Conservation (phyloP, 768 basidiomycete species). For the Amyloporia xantha region DNA sequence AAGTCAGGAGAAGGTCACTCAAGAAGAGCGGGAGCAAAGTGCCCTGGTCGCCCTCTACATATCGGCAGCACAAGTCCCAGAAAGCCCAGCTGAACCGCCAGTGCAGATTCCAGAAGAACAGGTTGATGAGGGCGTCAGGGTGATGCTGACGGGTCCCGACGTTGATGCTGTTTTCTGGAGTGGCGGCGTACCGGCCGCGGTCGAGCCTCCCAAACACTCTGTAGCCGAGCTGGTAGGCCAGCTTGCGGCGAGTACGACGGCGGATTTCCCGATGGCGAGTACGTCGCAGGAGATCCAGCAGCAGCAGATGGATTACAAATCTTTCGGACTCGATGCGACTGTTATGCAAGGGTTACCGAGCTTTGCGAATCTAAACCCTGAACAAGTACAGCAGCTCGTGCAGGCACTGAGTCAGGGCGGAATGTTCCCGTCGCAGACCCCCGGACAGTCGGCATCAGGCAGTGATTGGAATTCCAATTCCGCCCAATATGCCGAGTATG, state of each 20-base stretch:
- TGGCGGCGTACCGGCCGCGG: conserved; percentile 26
- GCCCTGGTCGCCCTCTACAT: conserved; percentile 74
- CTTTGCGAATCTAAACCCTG: conserved; percentile 42
- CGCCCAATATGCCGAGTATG: conserved; percentile 18
- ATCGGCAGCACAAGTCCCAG: conserved; percentile 64
- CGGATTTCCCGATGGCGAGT: conserved; percentile 33
- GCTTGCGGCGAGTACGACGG: conserved; percentile 40
- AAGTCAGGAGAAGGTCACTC: conserved; percentile 62
- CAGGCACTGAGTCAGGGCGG: conserved; percentile 29
- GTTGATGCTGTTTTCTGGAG: conserved; percentile 63
- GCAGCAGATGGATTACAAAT: conserved; percentile 22
- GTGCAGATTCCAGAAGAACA: conserved; percentile 60
- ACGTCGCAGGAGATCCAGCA: conserved; percentile 25
- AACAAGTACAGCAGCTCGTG: conserved; percentile 60
- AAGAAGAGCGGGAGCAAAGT: conserved; percentile 75
- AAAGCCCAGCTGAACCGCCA: conserved; percentile 66
- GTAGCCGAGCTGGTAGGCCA: conserved; percentile 68
- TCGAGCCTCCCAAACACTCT: conserved; percentile 29
- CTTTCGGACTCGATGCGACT: conserved; percentile 39
- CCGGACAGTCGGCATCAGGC: conserved; percentile 9
- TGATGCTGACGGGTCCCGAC: conserved; percentile 67
- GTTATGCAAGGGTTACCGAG: conserved; percentile 35
- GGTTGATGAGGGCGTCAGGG: conserved; percentile 50
- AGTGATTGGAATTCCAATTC: conserved; percentile 15
- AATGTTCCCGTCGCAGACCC: conserved; percentile 6